Evolutionary conservation across 306 rosid species (phyloP), one percentile per base, ranked within the genome.

Genomic region (Arachis hypogaea): DNA sequence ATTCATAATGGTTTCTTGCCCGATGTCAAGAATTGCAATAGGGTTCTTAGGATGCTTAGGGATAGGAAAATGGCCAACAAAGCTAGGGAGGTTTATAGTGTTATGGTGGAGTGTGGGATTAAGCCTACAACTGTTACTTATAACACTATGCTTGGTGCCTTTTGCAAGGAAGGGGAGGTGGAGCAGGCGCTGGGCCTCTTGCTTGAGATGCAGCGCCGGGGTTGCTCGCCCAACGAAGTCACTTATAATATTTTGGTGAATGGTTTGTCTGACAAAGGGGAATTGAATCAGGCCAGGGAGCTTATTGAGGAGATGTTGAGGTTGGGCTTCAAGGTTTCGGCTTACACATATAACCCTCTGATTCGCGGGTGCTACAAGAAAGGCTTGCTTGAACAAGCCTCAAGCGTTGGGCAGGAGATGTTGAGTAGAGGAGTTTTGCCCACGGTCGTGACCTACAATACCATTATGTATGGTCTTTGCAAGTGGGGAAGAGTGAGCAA

Each of bases 11-110:
- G 89, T 7, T 50, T 92, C 61, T 73, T 88, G 67, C 98, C 98
- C 0, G 92, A 86, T 72, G 89, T 88, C 73, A 82, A 40, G 78
- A 86, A 85, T 74, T 92, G 93, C 72, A 92, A 92, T 84, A 89
- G 96, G 85, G 71, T 89, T 77, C 87, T 92, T 45, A 92, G 76
- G 77, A 55, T 82, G 76, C 77, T 92, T 71, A 83, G 88, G 74
- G 86, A 89, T 74, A 81, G 59, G 68, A 38, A 73, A 18, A 74
- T 83, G 52, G 56, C 45, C 52, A 59, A 22, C 52, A 78, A 68
- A 62, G 86, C 85, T 54, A 83, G 77, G 52, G 88, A 81, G 30
- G 82, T 92, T 75, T 89, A 83, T 79, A 74, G 67, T 74, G 72
- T 68, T 10, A 92, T 92, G 96, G 72, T 68, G 59, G 85, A 78